phyloP scores from a whole-genome alignment of 345 rosid species.

The Chamaenerion angustifolium region DNA sequence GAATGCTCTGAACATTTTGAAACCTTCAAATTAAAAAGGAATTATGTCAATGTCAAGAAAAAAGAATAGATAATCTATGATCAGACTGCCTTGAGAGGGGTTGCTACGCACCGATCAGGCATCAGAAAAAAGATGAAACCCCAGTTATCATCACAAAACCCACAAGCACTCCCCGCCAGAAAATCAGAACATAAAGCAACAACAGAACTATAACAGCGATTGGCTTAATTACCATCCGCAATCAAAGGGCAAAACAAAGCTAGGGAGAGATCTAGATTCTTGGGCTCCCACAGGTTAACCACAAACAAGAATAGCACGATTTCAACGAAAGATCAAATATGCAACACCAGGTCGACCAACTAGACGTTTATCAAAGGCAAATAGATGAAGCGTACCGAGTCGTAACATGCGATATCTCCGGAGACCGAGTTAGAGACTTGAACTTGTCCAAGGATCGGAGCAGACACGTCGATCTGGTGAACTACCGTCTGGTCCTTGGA shows the following conservation, averaged over 20 bases:
- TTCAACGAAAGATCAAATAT: background rate
- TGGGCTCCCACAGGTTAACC: background rate
- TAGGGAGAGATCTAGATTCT: background rate
- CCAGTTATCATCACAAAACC: background rate
- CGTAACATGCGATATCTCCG: constrained; percentile 26
- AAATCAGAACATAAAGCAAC: background rate
- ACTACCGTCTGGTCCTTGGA: constrained; percentile 4
- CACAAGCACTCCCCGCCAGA: background rate
- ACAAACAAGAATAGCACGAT: background rate
- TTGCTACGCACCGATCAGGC: too few relatives aligned
- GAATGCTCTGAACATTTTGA: constrained; percentile 20
- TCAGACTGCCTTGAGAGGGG: too few relatives aligned
- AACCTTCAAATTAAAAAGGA: constrained; percentile 15
- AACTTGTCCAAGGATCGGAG: constrained; percentile 15
- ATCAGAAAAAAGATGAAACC: too few relatives aligned
- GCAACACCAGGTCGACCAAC: background rate
- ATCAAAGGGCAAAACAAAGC: background rate
- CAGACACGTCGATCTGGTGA: constrained; percentile 4
- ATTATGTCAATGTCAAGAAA: background rate
- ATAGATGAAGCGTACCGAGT: constrained; percentile 23
- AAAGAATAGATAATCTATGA: too few relatives aligned
- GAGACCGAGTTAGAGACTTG: constrained; percentile 20
- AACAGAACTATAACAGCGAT: background rate
- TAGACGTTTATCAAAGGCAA: background rate
- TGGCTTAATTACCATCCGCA: background rate